Base-by-base conservation (phyloP, 2,329 filamentous ascomycete species). In the Neurospora crassa region DNA sequence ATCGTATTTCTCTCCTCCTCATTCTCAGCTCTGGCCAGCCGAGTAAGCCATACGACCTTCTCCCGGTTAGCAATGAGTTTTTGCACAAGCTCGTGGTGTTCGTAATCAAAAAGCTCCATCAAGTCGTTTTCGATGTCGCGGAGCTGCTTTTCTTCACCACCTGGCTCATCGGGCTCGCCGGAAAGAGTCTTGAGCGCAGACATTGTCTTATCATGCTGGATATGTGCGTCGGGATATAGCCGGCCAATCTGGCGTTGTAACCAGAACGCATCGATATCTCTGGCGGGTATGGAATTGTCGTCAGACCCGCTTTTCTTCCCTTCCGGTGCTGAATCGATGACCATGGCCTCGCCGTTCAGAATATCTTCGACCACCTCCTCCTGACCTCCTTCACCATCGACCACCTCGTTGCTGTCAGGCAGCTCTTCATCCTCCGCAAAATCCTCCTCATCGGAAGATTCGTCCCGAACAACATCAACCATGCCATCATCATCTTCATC, bases 211-310 rank as follows among this genome's bases (percentile, higher is more conserved):
- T 96, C 93, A 77, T 97, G 93, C 78, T 97, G 95, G 68, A 90
- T 91, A 80, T 98, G 95, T 5, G 95, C 92, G 81, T 99, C 96
- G 14, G 92, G 87, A 78, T 98, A 98, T 2, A 97, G 85, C 53
- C 88, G 86, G 71, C 95, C 95, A 70, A 99, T 94, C 78, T 97
- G 92, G 74, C 96, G 88, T 81, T 98, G 96, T 72, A 99, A 82
- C 96, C 96, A 99, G 82, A 95, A 99, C 11, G 95, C 95, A 80
- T 99, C 96, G 74, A 99, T 97, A 71, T 97, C 94, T 74, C 95
- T 90, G 68, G 93, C 93, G 20, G 92, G 86, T 71, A 99, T 88
- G 37, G 87, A 84, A 68, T 89, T 88, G 71, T 88, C 87, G 69
- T 88, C 85, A 24, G 80, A 79, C 67, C 86, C 80, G 53, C 77